A percentile compares a stretch with the other conserved stretches of the same genome.
These are phyloP conservation scores for Mallotus japonicus DNA, from an alignment of 441 rosid species.

Conservation along the genomic window DNA sequence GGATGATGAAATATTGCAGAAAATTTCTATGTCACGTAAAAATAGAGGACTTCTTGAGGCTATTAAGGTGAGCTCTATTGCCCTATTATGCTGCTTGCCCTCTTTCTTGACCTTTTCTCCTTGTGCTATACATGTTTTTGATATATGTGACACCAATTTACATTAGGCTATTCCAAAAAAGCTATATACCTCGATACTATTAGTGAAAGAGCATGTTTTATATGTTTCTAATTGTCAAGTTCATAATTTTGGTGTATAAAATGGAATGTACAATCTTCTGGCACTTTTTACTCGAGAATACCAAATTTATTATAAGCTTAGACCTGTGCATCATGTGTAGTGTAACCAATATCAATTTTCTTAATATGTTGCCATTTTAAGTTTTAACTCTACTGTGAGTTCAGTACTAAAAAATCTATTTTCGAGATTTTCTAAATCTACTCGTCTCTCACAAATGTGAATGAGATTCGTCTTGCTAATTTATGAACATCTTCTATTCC, in stretches of 20 bases:
- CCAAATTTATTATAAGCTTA: too few species aligned
- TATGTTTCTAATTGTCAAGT: too few species aligned
- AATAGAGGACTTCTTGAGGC: slow-evolving; percentile 63
- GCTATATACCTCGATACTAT: too few species aligned
- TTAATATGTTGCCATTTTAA: too few species aligned
- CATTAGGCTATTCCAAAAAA: too few species aligned
- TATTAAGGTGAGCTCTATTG: slow-evolving; percentile 49
- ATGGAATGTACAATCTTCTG: too few species aligned
- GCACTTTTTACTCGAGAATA: too few species aligned
- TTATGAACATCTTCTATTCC: slow-evolving; percentile 10
- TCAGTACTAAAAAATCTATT: neutral
- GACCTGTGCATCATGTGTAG: too few species aligned
- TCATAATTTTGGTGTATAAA: too few species aligned
- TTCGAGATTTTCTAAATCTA: neutral
- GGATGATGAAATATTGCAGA: slow-evolving; percentile 42
- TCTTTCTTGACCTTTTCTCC: neutral
- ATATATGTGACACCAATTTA: neutral
- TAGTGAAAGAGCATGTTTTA: too few species aligned
- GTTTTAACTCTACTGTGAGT: too few species aligned
- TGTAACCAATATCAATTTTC: too few species aligned
- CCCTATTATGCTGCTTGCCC: neutral
- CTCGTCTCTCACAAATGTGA: neutral
- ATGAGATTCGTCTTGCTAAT: neutral
- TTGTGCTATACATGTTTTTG: neutral
- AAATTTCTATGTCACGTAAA: slow-evolving; percentile 55